Percentiles rank a stretch among this genome's conserved stretches.
phyloP scores from a whole-genome alignment of 2,329 filamentous ascomycete species.

The Verticillium nonalfalfae region DNA sequence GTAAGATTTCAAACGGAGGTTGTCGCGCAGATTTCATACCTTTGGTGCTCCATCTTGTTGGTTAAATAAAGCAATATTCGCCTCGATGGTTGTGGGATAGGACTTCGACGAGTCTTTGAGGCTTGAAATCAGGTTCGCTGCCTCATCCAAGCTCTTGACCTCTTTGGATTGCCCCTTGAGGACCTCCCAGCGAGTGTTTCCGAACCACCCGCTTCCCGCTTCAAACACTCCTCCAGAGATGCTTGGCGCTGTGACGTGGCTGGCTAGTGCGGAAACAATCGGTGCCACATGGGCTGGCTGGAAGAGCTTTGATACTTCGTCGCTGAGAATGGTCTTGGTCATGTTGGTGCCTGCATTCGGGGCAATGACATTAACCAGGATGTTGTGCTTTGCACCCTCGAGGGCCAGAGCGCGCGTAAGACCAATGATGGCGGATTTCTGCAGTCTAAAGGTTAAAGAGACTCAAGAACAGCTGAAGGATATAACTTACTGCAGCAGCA shows the following conservation, averaged over 20 bases:
- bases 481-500: conserved; percentile 65
- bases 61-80: background rate
- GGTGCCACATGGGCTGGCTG: conserved; percentile 99
- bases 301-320: conserved; percentile 97
- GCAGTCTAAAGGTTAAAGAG: conserved; percentile 12
- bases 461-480: background rate
- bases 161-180: conserved; percentile 77
- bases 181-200: conserved; percentile 90
- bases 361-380: conserved; percentile 95
- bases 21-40: background rate
- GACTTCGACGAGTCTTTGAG: conserved; percentile 68
- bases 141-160: conserved; percentile 83
- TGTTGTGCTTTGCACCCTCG: conserved; percentile 96
- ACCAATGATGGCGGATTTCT: conserved; percentile 90
- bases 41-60: background rate
- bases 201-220: conserved; percentile 90
- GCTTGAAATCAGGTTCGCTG: conserved; percentile 31
- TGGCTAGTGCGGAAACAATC: conserved; percentile 75
- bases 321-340: conserved; percentile 89
- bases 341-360: conserved; percentile 95
- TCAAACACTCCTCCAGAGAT: conserved; percentile 87
- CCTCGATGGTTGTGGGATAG: conserved; percentile 48
- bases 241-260: conserved; percentile 79
- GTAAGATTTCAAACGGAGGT: no score
- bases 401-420: conserved; percentile 89